Conservation (phyloP, 1,284 basidiomycete genomes). For the Thelephora terrestris region DNA sequence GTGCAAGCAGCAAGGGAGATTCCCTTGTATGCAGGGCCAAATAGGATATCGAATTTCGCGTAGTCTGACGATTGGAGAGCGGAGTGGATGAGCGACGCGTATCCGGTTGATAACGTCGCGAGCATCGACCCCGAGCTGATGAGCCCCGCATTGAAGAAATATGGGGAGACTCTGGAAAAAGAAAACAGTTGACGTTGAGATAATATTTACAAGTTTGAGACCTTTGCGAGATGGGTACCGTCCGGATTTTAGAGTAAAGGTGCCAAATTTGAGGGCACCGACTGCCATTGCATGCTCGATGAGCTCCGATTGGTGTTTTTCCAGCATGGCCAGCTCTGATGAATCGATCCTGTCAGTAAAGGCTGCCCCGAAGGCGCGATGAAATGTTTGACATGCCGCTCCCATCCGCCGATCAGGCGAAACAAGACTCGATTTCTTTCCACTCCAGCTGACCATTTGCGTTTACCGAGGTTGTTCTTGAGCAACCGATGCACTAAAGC, state of each 20-base stretch:
- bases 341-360: too few species aligned
- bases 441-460: too few species aligned
- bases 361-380: too few species aligned
- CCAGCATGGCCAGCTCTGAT: slow-evolving; percentile 12
- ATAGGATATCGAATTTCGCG: slow-evolving; percentile 81
- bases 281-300: slow-evolving; percentile 38
- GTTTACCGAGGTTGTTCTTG: too few species aligned
- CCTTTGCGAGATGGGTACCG: slow-evolving; percentile 39
- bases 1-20: slow-evolving; percentile 92
- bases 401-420: too few species aligned
- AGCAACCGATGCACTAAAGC: too few species aligned
- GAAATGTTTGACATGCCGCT: too few species aligned
- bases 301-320: slow-evolving; percentile 34
- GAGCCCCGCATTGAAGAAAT: slow-evolving; percentile 94
- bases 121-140: slow-evolving; percentile 83
- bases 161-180: slow-evolving; percentile 67
- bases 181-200: background rate
- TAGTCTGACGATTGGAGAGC: slow-evolving; percentile 29
- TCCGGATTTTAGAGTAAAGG: slow-evolving; percentile 91
- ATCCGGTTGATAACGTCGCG: slow-evolving; percentile 74
- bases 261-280: slow-evolving; percentile 80
- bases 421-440: slow-evolving; percentile 72
- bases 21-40: slow-evolving; percentile 98
- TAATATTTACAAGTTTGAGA: background rate
- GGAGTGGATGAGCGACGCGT: slow-evolving; percentile 40